Conservation (phyloP, 2,329 filamentous ascomycete species). For the Fusarium sp. region DNA sequence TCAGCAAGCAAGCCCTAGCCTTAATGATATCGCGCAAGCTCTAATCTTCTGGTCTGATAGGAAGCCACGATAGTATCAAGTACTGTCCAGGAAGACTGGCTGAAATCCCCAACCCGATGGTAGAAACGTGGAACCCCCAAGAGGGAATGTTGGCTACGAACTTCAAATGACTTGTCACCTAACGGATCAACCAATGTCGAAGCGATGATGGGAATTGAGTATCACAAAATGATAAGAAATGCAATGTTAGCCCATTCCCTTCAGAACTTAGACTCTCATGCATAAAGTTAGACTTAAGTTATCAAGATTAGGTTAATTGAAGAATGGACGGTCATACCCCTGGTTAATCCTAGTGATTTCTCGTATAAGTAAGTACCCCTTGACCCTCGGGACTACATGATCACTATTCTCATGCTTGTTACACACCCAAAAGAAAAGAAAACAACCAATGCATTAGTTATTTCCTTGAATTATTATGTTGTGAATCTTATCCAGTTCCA, state of each 20-base stretch:
- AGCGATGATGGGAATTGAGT: neutral
- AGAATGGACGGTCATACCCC: neutral
- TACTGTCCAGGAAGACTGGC: neutral
- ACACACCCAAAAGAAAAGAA: neutral
- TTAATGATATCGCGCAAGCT: neutral
- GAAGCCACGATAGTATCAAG: neutral
- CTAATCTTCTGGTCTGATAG: neutral
- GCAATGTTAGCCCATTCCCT: neutral
- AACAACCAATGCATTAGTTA: neutral
- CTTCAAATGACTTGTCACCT: no score
- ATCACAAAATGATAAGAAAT: neutral
- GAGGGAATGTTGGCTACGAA: neutral
- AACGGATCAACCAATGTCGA: no score
- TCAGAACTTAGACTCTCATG: neutral
- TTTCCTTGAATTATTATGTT: neutral
- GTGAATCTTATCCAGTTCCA: constrained; percentile 36
- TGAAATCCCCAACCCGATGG: neutral
- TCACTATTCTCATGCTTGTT: neutral
- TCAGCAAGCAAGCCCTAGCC: no score
- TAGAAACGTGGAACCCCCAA: neutral
- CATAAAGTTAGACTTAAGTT: neutral
- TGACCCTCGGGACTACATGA: no score
- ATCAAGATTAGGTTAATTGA: constrained; percentile 1
- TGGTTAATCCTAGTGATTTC: neutral
- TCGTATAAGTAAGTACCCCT: neutral